Conservation (phyloP, 176 grass and related monocot species). For the Zoysia japonica region DNA sequence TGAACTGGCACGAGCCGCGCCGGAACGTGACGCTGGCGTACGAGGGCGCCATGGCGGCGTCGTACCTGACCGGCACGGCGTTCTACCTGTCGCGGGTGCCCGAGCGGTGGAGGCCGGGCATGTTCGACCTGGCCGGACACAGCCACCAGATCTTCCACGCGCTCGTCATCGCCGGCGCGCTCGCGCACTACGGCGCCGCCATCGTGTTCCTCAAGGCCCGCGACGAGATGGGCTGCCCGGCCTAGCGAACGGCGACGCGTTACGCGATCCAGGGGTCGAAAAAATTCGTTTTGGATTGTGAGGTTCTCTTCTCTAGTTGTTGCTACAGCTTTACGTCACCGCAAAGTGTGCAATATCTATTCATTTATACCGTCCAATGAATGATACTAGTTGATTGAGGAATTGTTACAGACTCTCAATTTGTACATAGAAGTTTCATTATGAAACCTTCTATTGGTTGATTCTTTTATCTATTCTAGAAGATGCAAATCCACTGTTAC, state of each 20-base stretch:
- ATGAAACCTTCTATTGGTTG: not conserved
- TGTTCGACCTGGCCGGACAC: constrained; percentile 75
- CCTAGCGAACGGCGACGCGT: not conserved
- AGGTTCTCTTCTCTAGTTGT: not conserved
- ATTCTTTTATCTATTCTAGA: constrained; percentile 24
- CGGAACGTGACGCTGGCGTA: constrained; percentile 71
- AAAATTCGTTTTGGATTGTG: constrained; percentile 1
- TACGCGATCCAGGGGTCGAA: not conserved
- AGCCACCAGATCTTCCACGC: constrained; percentile 96
- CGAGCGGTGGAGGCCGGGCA: constrained; percentile 77
- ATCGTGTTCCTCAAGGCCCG: constrained; percentile 68
- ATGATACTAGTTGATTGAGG: not conserved
- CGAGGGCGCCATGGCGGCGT: constrained; percentile 78
- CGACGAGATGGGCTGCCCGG: constrained; percentile 58
- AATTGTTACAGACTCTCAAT: constrained; percentile 27
- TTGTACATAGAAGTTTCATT: constrained; percentile 28
- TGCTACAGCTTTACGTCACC: not conserved
- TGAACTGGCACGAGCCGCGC: constrained; percentile 75
- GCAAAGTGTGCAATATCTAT: constrained; percentile 30
- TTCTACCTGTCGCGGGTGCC: constrained; percentile 80
- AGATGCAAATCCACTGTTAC: not conserved
- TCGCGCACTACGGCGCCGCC: constrained; percentile 80
- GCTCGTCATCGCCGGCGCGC: constrained; percentile 82
- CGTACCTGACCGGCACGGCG: constrained; percentile 59
- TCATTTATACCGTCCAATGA: not conserved